phyloP scores from a whole-genome alignment of 2,329 filamentous ascomycete genomes.

The Exserohilum rostratum region DNA sequence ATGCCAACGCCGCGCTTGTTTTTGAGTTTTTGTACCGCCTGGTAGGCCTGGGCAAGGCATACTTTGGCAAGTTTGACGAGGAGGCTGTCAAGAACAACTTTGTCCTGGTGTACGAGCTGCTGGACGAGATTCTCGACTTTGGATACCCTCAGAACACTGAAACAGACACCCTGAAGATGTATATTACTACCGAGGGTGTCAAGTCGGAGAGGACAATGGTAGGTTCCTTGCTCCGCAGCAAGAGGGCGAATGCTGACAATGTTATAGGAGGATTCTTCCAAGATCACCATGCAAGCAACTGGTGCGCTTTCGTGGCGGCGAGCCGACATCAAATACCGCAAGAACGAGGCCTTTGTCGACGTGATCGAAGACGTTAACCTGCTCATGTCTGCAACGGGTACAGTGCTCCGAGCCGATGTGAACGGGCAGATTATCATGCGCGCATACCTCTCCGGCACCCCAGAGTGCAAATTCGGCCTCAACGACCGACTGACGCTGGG shows the following conservation, averaged over 20 bases:
- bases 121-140: constrained; percentile 98
- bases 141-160: constrained; percentile 99
- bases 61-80: constrained; percentile 99
- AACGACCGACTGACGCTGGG: constrained; percentile 96
- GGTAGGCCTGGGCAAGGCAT: constrained; percentile 87
- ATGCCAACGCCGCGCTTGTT: constrained; percentile 96
- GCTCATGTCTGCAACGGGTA: constrained; percentile 97
- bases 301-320: constrained; percentile 96
- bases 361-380: constrained; percentile 99
- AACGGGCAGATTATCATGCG: constrained; percentile 99
- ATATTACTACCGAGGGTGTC: constrained; percentile 98
- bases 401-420: constrained; percentile 92
- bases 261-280: constrained; percentile 80
- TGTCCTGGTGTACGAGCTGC: constrained; percentile 94
- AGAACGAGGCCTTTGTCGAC: constrained; percentile 99
- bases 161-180: constrained; percentile 99
- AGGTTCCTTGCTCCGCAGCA: constrained; percentile 7
- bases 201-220: constrained; percentile 80
- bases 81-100: constrained; percentile 99
- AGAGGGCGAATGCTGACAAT: constrained; percentile 21
- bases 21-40: constrained; percentile 98
- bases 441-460: constrained; percentile 93
- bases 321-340: constrained; percentile 97
- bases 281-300: constrained; percentile 99
- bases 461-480: constrained; percentile 98